These are phyloP conservation scores for Sporisorium iseilematis-ciliati DNA, from an alignment of 1,284 basidiomycete genomes.

Conservation along the genomic window DNA sequence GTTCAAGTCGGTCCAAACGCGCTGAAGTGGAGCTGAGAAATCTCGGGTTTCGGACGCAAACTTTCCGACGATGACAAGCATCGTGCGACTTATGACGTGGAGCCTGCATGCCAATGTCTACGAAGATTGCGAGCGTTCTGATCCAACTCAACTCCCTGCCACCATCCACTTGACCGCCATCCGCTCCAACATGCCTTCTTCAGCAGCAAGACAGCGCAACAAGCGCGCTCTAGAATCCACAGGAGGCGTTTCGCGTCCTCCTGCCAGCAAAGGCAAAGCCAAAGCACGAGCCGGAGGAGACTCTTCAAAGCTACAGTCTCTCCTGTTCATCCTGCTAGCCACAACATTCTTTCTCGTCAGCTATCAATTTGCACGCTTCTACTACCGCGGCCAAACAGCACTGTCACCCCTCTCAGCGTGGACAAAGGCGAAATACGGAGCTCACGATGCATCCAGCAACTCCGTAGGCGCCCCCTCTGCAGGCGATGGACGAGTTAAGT, in stretches of 20 bases:
- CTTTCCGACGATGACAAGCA: conserved; percentile 18
- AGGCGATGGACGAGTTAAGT: conserved; percentile 19
- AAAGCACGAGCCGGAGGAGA: conserved; percentile 17
- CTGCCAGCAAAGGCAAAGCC: conserved; percentile 14
- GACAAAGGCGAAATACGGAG: conserved; percentile 43
- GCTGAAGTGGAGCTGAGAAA: not conserved
- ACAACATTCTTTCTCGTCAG: conserved; percentile 37
- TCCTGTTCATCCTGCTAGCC: conserved; percentile 35
- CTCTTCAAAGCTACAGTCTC: conserved; percentile 29
- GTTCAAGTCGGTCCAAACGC: conserved; percentile 9
- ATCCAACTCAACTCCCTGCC: not conserved
- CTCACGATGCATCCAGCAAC: conserved; percentile 17
- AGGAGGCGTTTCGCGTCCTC: conserved; percentile 28
- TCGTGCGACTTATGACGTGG: conserved; percentile 34
- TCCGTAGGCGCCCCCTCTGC: conserved; percentile 8
- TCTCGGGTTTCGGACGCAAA: conserved; percentile 13
- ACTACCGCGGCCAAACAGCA: conserved; percentile 33
- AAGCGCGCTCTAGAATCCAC: conserved; percentile 41
- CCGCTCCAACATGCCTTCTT: conserved; percentile 29
- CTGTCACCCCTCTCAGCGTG: conserved; percentile 34
- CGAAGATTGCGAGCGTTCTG: not conserved
- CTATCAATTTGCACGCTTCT: conserved; percentile 41
- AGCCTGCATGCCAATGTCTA: conserved; percentile 3
- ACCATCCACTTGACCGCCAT: not conserved
- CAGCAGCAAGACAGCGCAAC: conserved; percentile 48